Base-by-base conservation (phyloP, 176 grass and related monocot genomes). In the Lolium rigidum region DNA sequence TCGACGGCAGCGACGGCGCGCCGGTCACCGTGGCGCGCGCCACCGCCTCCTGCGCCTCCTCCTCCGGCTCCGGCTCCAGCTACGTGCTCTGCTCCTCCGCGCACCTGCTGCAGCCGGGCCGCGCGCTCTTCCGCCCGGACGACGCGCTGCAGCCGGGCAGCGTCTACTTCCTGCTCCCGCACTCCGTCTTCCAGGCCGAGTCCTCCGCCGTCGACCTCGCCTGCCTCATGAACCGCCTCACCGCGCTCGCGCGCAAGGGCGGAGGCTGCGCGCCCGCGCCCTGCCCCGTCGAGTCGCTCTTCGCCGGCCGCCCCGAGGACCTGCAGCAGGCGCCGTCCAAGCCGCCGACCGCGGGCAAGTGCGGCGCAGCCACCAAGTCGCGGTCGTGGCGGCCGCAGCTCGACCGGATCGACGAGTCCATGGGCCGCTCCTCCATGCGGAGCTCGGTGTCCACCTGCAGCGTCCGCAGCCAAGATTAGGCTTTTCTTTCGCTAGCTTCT, bases 151-250 rank as follows among this genome's bases (percentile, higher is more conserved):
- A 92, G 75, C 87, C 97, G 1, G 97, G 97, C 63, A 89, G 88
- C 55, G 71, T 96, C 66, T 99, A 99, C 87, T 99, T 92, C 92
- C 84, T 99, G 15, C 90, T 99, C 65, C 97, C 97, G 52, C 90
- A 92, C 9, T 64, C 88, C 46, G 63, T 93, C 58, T 93, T 94
- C 88, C 92, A 96, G 78, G 65, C 90, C n/a, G 92, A 99, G 76
- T 83, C 94, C 18, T 95, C 94, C 72, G 87, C 94, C 70, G 77
- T 96, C 15, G 97, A 99, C 90, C 92, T 94, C 58, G 97, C 94
- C 57, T 88, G 88, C 73, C 90, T 96, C 81, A 88, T 96, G 90
- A 99, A 89, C 88, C 94, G 94, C 48, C 87, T 99, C 52, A 91
- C 92, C 48, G 76, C 92, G 57, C 66, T 92, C 39, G 93, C 96